A percentile compares a stretch with the other conserved stretches of the same genome.
phyloP scores from a whole-genome alignment of 805 yeast genomes.

The Ogataea henricii region DNA sequence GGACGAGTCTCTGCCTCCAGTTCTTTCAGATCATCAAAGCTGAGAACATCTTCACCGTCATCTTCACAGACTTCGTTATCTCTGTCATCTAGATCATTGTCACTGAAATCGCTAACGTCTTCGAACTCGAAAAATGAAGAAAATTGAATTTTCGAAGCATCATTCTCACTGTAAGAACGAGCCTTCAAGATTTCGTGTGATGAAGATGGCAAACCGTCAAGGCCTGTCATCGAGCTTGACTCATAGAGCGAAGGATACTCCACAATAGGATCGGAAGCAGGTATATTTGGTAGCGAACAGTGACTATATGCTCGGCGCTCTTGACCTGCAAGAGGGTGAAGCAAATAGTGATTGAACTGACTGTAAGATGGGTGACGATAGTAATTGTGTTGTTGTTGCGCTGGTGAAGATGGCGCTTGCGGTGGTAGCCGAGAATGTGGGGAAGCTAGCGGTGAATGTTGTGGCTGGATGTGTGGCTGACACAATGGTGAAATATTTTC shows the following conservation, averaged over 20 bases:
- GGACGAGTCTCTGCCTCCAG: background rate
- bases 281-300: conserved; percentile 15
- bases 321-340: conserved; percentile 16
- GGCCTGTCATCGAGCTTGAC: conserved; percentile 11
- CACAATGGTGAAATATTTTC: background rate
- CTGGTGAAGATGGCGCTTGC: background rate
- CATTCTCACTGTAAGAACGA: conserved; percentile 12
- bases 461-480: conserved; percentile 1
- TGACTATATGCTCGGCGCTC: conserved; percentile 7
- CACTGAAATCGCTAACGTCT: conserved; percentile 24
- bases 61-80: conserved; percentile 8
- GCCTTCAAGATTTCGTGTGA: conserved; percentile 5
- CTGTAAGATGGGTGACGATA: conserved; percentile 1
- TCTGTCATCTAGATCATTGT: conserved; percentile 14
- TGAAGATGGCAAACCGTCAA: conserved; percentile 16
- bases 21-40: conserved; percentile 2
- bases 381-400: background rate
- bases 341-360: conserved; percentile 15
- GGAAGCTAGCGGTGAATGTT: background rate
- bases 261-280: conserved; percentile 22
- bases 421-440: background rate
- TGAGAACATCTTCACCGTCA: background rate
- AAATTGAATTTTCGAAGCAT: conserved; percentile 11
- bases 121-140: conserved; percentile 22
- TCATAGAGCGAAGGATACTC: conserved; percentile 24